Percentiles rank a stretch among this genome's conserved stretches.
phyloP scores from a whole-genome alignment of 2,329 filamentous ascomycete genomes.

The Cercospora sojina region DNA sequence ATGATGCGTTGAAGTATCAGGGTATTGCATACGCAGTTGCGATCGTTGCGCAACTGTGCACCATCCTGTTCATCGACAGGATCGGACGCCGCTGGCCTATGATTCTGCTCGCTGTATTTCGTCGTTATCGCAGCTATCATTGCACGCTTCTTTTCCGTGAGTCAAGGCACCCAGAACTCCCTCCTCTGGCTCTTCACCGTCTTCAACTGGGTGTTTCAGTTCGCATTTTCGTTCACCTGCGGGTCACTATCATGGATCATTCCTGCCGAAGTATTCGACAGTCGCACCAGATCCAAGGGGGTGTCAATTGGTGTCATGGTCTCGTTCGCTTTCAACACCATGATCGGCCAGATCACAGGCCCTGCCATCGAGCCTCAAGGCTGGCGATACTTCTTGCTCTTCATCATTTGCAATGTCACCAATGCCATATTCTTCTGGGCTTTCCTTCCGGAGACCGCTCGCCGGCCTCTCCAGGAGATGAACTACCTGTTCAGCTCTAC shows the following conservation, averaged over 20 bases:
- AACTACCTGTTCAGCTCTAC: background rate
- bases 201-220: background rate
- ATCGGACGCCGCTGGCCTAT: background rate
- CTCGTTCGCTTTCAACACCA: background rate
- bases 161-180: background rate
- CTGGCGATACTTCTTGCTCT: background rate
- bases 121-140: background rate
- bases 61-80: background rate
- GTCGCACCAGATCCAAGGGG: background rate
- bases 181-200: background rate
- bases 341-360: background rate
- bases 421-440: background rate
- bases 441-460: background rate
- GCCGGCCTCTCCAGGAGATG: background rate
- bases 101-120: background rate
- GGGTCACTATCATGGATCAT: background rate
- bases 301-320: background rate
- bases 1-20: background rate
- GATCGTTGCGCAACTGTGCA: background rate
- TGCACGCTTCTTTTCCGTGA: background rate
- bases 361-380: background rate
- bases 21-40: background rate
- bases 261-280: background rate
- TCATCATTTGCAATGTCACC: background rate
- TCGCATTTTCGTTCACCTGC: background rate